Evolutionary conservation across 805 yeast genomes (phyloP).

Genomic region (Ogataea corticis): DNA sequence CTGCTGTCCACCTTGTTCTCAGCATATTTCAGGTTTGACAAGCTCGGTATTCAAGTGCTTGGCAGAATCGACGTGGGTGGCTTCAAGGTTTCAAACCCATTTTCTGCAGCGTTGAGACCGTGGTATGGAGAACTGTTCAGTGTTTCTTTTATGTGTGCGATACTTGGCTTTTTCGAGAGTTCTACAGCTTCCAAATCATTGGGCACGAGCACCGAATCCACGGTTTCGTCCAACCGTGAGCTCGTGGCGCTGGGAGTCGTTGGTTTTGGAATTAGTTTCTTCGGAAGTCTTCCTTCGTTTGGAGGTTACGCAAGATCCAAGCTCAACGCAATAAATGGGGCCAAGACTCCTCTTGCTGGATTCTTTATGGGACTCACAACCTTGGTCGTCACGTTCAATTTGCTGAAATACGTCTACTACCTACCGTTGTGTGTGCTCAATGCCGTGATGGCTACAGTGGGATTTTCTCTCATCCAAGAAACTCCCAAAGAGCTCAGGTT

Average conservation of each 20-base stretch:
- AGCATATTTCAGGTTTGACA: constrained; percentile 44
- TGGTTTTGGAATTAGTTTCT: constrained; percentile 58
- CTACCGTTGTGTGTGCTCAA: constrained; percentile 81
- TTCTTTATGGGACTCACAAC: constrained; percentile 78
- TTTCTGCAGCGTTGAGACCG: constrained; percentile 45
- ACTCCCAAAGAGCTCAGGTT: constrained; percentile 77
- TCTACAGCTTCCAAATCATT: constrained; percentile 90
- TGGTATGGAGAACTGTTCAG: constrained; percentile 57
- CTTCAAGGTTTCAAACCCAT: constrained; percentile 57
- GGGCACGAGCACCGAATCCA: constrained; percentile 68
- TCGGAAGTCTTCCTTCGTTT: constrained; percentile 82
- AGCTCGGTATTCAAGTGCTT: constrained; percentile 61
- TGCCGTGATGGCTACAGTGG: constrained; percentile 78
- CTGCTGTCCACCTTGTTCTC: constrained; percentile 58
- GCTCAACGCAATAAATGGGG: constrained; percentile 85
- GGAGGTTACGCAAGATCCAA: constrained; percentile 96
- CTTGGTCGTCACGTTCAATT: constrained; percentile 57
- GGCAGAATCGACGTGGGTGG: constrained; percentile 63
- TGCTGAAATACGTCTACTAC: constrained; percentile 64
- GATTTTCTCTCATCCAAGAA: constrained; percentile 75
- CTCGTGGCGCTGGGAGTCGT: constrained; percentile 83
- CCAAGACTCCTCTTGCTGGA: constrained; percentile 82
- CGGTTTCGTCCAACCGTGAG: constrained; percentile 85
- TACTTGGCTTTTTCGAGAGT: constrained; percentile 89
- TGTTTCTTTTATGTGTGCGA: constrained; percentile 76